These are phyloP conservation scores for Powellomyces hirtus DNA, from an alignment of 192 early-diverging fungal species.

Conservation along the genomic window DNA sequence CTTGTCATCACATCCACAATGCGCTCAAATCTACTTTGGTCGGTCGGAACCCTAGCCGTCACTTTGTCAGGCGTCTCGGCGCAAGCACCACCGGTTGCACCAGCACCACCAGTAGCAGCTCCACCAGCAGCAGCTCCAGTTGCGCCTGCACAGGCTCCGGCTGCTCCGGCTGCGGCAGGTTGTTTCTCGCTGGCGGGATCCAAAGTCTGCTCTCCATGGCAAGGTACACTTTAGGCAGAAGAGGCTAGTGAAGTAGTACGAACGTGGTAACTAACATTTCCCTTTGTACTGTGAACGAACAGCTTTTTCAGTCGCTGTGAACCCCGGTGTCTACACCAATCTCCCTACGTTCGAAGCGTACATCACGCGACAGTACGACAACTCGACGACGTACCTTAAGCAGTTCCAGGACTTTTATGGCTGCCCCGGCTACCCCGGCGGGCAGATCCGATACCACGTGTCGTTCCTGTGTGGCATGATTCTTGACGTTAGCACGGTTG, in stretches of 20 bases:
- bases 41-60: no score
- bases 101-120: neutral
- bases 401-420: constrained; percentile 19
- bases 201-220: neutral
- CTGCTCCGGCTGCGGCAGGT: neutral
- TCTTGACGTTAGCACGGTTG: neutral
- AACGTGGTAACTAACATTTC: neutral
- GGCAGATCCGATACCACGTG: constrained; percentile 25
- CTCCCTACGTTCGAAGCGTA: constrained; percentile 35
- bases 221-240: neutral
- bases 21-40: no score
- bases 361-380: constrained; percentile 14
- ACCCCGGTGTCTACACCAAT: constrained; percentile 6
- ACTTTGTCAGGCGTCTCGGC: neutral
- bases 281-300: neutral
- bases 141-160: neutral
- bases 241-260: neutral
- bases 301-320: neutral
- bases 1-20: no score
- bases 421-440: constrained; percentile 35
- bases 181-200: constrained; percentile 3
- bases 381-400: constrained; percentile 5
- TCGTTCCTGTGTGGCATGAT: constrained; percentile 27
- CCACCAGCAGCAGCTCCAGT: neutral
- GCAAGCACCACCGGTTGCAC: neutral